Base-by-base conservation (phyloP, 345 rosid genomes). In the Trapa incisa region DNA sequence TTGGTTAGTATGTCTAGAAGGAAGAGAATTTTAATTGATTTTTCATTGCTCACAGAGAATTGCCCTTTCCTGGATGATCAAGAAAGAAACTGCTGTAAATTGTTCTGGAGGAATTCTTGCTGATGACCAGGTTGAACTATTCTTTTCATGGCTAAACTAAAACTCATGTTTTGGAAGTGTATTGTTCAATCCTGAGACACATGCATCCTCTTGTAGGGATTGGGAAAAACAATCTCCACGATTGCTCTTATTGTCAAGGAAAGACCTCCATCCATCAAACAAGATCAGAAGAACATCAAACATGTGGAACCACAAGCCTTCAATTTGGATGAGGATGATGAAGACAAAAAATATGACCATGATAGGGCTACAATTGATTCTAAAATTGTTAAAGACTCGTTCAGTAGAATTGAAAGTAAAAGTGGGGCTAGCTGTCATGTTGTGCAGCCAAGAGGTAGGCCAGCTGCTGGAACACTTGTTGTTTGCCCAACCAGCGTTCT, bases 31-130 rank as follows among this genome's bases (percentile, higher is more conserved):
- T n/a, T 32, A 37, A 48, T 17, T 60, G 43, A 0, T 45, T 65
- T 60, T 61, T 41, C 39, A 39, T 50, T 38, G 37, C 65, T 48
- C 54, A 73, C 83, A 93, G 97, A 83, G 90, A 73, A 93, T 93
- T 81, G 98, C 97, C 52, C 83, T 93, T 83, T 87, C 97, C 62
- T 93, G 98, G 98, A 93, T 93, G 98, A 74, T 79, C 71, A 86
- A 88, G 65, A 88, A 90, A 82, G 98, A 93, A 79, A 93, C 79
- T 9, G 82, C 79, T 69, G 6, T 70, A 36, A 75, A 87, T 62
- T 93, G 98, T 81, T 83, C 84, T 0, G 98, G 98, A 73, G 98
- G 98, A 79, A 93, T 93, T 74, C 96, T 93, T 68, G 98, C 98
- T 43, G 98, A 93, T 79, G 98, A 93, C 79, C 98, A 93, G 97